Percentiles rank a stretch among this genome's conserved stretches.
These are phyloP conservation scores for Colletotrichum zoysiae DNA, from an alignment of 2,329 filamentous ascomycete species.

Conservation along the genomic window DNA sequence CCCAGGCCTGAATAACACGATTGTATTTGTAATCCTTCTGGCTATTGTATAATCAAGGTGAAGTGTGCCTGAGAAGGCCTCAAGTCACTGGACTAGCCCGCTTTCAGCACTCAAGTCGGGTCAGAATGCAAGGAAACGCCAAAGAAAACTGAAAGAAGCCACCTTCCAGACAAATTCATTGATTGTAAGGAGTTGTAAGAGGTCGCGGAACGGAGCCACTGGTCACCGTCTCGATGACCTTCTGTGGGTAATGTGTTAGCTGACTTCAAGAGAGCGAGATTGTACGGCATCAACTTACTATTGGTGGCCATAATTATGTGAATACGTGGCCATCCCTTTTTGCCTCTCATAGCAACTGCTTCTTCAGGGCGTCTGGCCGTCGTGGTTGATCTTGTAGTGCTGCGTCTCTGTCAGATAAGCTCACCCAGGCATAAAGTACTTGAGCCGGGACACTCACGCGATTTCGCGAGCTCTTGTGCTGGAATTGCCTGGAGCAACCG, in stretches of 20 bases:
- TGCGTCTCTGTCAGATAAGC: neutral
- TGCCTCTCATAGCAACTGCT: too few species aligned
- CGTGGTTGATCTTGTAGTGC: conserved; percentile 15
- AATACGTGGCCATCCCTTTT: too few species aligned
- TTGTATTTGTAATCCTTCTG: too few species aligned
- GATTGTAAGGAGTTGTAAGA: neutral
- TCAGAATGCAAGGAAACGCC: neutral
- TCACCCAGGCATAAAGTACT: too few species aligned
- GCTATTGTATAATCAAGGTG: too few species aligned
- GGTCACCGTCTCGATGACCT: neutral
- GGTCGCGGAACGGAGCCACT: too few species aligned
- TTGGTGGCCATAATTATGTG: neutral
- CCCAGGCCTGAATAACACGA: neutral
- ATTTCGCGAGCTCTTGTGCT: neutral
- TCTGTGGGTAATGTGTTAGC: neutral
- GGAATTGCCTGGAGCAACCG: neutral
- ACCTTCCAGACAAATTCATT: neutral
- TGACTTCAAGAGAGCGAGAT: too few species aligned
- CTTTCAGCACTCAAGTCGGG: too few species aligned
- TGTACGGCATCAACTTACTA: neutral
- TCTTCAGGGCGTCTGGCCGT: neutral
- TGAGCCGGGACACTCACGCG: neutral
- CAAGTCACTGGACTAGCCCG: too few species aligned
- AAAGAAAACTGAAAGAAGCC: neutral
- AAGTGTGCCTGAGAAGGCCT: too few species aligned